Evolutionary conservation across 2,329 filamentous ascomycete genomes (phyloP).

Genomic region (Aspergillus pseudotamarii): DNA sequence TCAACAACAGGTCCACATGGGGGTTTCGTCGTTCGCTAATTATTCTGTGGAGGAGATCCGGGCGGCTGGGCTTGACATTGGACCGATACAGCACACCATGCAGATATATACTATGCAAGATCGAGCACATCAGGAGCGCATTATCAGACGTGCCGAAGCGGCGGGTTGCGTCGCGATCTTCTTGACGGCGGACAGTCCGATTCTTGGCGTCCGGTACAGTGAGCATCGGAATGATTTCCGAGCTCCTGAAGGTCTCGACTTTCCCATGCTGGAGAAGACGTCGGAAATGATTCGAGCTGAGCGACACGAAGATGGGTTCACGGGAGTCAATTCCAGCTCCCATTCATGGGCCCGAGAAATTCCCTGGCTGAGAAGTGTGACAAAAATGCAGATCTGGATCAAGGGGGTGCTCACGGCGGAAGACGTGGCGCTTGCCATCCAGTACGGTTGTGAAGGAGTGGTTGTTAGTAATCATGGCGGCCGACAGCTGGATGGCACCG

Average conservation of each 20-base stretch:
- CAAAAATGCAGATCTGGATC: constrained; percentile 48
- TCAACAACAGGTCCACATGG: constrained; percentile 49
- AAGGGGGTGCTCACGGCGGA: constrained; percentile 37
- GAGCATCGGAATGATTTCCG: constrained; percentile 57
- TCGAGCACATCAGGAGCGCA: constrained; percentile 26
- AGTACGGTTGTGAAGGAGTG: constrained; percentile 40
- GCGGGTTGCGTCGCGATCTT: constrained; percentile 53
- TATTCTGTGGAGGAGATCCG: constrained; percentile 51
- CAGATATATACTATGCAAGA: constrained; percentile 31
- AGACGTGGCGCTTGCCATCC: constrained; percentile 38
- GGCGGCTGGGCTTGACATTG: constrained; percentile 27
- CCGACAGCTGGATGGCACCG: constrained; percentile 39
- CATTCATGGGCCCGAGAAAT: constrained; percentile 53
- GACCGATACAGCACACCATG: constrained; percentile 26
- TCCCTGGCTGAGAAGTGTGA: constrained; percentile 51
- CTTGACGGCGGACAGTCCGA: constrained; percentile 58
- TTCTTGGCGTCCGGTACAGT: constrained; percentile 56
- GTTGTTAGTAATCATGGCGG: constrained; percentile 45
- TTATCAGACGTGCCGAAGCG: constrained; percentile 33
- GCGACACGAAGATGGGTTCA: constrained; percentile 28
- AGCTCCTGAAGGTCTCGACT: constrained; percentile 45
- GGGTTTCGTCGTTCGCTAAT: constrained; percentile 52
- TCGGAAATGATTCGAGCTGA: constrained; percentile 26
- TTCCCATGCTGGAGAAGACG: constrained; percentile 38
- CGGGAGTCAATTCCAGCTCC: constrained; percentile 24